These are phyloP conservation scores for Xenoacremonium recifei DNA, from an alignment of 2,329 filamentous ascomycete genomes.

Conservation along the genomic window DNA sequence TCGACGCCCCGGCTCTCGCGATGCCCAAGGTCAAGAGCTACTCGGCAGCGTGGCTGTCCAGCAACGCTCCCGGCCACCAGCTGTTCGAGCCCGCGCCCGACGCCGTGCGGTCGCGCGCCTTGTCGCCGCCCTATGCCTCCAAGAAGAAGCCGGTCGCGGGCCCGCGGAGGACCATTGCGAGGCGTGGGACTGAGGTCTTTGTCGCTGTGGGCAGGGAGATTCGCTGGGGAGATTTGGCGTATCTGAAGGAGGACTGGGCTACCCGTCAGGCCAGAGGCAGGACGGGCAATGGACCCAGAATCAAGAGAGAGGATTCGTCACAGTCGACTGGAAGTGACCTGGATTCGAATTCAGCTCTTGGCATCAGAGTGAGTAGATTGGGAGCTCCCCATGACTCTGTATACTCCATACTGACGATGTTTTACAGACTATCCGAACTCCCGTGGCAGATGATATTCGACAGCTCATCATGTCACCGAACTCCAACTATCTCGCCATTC, in stretches of 20 bases:
- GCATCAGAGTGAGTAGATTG: slow-evolving; percentile 32
- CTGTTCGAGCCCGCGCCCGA: slow-evolving; percentile 63
- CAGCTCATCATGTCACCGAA: slow-evolving; percentile 84
- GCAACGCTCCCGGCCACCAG: slow-evolving; percentile 72
- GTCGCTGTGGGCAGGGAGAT: slow-evolving; percentile 86
- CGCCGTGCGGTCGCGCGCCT: slow-evolving; percentile 36
- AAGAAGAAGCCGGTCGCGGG: slow-evolving; percentile 46
- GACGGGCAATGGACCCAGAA: slow-evolving; percentile 31
- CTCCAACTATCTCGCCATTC: slow-evolving; percentile 76
- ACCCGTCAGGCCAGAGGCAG: slow-evolving; percentile 29
- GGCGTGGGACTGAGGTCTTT: slow-evolving; percentile 83
- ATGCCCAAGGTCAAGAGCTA: slow-evolving; percentile 89
- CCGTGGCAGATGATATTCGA: slow-evolving; percentile 77
- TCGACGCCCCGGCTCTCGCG: slow-evolving; percentile 18
- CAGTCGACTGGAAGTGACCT: slow-evolving; percentile 34
- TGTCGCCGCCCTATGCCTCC: slow-evolving; percentile 37
- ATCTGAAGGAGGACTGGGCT: slow-evolving; percentile 64
- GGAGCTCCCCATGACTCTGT: not conserved
- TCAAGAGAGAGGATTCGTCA: slow-evolving; percentile 49
- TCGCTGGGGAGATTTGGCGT: slow-evolving; percentile 82
- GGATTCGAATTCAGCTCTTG: slow-evolving; percentile 25
- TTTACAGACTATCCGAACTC: slow-evolving; percentile 71
- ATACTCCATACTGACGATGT: slow-evolving; percentile 6
- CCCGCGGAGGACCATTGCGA: slow-evolving; percentile 69
- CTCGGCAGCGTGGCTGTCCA: slow-evolving; percentile 83